Evolutionary conservation across 1,284 basidiomycete genomes (phyloP).

Genomic region (Ganoderma multipileum): DNA sequence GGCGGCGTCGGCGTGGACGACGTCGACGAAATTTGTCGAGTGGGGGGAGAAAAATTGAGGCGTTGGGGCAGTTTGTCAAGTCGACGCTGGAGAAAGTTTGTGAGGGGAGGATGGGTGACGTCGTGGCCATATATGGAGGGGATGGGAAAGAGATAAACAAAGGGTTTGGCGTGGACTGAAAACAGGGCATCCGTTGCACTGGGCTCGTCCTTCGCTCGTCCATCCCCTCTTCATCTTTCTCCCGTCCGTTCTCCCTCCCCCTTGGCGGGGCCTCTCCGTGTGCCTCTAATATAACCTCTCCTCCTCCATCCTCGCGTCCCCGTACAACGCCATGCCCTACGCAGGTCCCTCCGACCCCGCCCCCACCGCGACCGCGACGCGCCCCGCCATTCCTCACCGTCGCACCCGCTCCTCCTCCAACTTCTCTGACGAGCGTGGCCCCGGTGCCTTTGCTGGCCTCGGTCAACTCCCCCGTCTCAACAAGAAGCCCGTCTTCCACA

Average conservation of each 20-base stretch:
- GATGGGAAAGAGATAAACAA: slow-evolving; percentile 13
- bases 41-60: neutral
- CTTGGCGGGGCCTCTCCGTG: slow-evolving; percentile 1
- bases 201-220: neutral
- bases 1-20: neutral
- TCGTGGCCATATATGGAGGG: slow-evolving; percentile 11
- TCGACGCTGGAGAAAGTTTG: neutral
- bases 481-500: slow-evolving; percentile 45
- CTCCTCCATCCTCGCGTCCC: slow-evolving; percentile 3
- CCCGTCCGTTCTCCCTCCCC: slow-evolving; percentile 1
- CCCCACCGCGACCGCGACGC: slow-evolving; percentile 29
- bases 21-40: neutral
- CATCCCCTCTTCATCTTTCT: slow-evolving; percentile 2
- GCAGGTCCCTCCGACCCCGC: slow-evolving; percentile 34
- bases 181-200: neutral
- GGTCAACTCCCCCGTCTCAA: slow-evolving; percentile 53
- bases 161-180: slow-evolving; percentile 9
- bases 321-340: slow-evolving; percentile 38
- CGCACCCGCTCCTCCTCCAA: slow-evolving; percentile 41
- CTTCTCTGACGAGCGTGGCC: slow-evolving; percentile 55
- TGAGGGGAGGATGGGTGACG: slow-evolving; percentile 14
- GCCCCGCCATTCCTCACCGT: slow-evolving; percentile 33
- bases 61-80: neutral
- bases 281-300: slow-evolving; percentile 19
- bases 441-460: slow-evolving; percentile 60